Evolutionary conservation across 345 rosid genomes (phyloP).

Genomic region (Moricandia arvensis): DNA sequence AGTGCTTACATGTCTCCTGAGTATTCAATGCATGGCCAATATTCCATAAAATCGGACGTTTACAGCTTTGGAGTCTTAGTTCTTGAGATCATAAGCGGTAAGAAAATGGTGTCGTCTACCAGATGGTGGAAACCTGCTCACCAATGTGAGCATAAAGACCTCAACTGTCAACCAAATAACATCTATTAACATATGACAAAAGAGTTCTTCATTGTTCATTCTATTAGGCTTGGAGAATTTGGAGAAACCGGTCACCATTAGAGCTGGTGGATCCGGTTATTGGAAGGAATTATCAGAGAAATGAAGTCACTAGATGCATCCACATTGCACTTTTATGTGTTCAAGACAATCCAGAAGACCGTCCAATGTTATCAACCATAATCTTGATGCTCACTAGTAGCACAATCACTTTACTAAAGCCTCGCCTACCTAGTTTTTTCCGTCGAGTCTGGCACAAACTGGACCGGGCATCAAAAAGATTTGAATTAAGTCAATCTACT

Average conservation of each 20-base stretch:
- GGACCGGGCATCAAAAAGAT: no score
- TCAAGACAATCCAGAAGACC: slow-evolving; percentile 28
- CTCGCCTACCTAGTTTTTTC: no score
- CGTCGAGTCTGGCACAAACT: no score
- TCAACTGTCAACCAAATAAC: no score
- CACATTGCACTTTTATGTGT: slow-evolving; percentile 34
- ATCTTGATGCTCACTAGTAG: slow-evolving; percentile 32
- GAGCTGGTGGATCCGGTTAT: slow-evolving; percentile 24
- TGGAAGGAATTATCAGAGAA: slow-evolving; percentile 17
- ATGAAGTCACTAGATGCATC: slow-evolving; percentile 30
- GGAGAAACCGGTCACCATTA: slow-evolving; percentile 28
- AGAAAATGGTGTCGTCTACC: slow-evolving; percentile 21
- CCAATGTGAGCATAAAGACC: slow-evolving; percentile 18
- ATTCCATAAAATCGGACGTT: slow-evolving; percentile 24
- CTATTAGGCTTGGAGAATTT: slow-evolving; percentile 32
- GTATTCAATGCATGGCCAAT: slow-evolving; percentile 32
- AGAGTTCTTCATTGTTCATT: no score
- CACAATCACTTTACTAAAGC: slow-evolving; percentile 23
- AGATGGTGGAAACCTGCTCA: slow-evolving; percentile 29
- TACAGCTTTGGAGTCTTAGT: slow-evolving; percentile 35
- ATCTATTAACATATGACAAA: no score
- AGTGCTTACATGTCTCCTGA: slow-evolving; percentile 38
- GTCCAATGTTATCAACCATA: slow-evolving; percentile 23
- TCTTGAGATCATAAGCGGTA: slow-evolving; percentile 34
- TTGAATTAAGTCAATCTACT: no score